Evolutionary conservation across 768 basidiomycete species (phyloP).

Genomic region (Collybia sp.): DNA sequence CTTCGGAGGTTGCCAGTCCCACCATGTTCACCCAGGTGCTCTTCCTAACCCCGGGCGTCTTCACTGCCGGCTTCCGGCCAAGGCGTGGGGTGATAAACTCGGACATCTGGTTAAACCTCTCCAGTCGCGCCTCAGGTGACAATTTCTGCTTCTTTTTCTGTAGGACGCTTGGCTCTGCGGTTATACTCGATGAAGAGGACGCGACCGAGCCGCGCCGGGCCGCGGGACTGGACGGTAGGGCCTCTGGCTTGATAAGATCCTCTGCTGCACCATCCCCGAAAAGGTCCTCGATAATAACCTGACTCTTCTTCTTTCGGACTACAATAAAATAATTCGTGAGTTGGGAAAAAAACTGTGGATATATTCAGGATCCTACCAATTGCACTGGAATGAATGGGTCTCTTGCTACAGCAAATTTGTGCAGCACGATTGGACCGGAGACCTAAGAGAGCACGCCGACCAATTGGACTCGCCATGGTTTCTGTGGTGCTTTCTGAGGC

Average conservation of each 20-base stretch:
- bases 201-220: conserved; percentile 1
- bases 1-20: conserved; percentile 41
- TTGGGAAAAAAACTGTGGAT: too few species aligned
- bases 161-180: background rate
- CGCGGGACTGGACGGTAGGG: conserved; percentile 1
- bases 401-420: too few species aligned
- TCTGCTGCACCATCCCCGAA: conserved; percentile 21
- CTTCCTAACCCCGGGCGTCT: conserved; percentile 32
- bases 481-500: too few species aligned
- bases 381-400: too few species aligned
- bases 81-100: conserved; percentile 32
- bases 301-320: conserved; percentile 28
- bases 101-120: conserved; percentile 28
- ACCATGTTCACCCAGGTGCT: conserved; percentile 48
- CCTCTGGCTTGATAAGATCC: conserved; percentile 10
- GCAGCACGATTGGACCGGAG: too few species aligned
- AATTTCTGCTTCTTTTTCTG: conserved; percentile 17
- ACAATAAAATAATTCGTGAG: background rate
- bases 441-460: too few species aligned
- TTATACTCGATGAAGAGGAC: conserved; percentile 1
- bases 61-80: conserved; percentile 29
- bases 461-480: too few species aligned
- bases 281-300: conserved; percentile 22
- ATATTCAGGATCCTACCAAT: too few species aligned
- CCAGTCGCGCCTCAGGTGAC: conserved; percentile 21